A percentile compares a stretch with the other conserved stretches of the same genome.
Evolutionary conservation across 768 basidiomycete species (phyloP).

Genomic region (Wakefieldia striispora): DNA sequence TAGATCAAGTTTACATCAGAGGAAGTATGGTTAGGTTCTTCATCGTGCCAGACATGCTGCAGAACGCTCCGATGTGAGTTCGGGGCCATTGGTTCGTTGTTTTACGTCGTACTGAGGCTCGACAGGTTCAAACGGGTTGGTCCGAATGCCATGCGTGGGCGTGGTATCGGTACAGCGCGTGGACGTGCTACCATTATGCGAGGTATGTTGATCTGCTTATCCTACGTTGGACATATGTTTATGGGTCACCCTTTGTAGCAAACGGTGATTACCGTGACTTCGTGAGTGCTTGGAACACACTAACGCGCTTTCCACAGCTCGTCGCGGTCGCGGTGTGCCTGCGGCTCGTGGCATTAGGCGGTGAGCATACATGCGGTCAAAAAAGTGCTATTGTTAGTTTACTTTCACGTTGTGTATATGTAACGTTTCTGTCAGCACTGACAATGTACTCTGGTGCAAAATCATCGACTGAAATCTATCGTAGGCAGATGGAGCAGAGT

Average conservation of each 20-base stretch:
- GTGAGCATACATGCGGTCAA: constrained; percentile 36
- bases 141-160: constrained; percentile 96
- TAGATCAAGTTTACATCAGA: constrained; percentile 98
- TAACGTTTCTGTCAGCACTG: constrained; percentile 12
- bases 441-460: constrained; percentile 2
- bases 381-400: constrained; percentile 13
- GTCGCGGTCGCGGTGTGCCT: constrained; percentile 82
- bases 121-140: constrained; percentile 98
- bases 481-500: neutral
- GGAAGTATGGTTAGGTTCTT: constrained; percentile 99
- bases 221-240: constrained; percentile 10
- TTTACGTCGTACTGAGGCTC: constrained; percentile 6
- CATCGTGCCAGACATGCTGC: constrained; percentile 98
- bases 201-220: constrained; percentile 52
- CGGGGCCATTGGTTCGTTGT: neutral
- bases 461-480: neutral
- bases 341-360: constrained; percentile 78
- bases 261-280: constrained; percentile 54
- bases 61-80: constrained; percentile 96
- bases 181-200: constrained; percentile 98
- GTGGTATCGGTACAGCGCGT: constrained; percentile 98
- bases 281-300: constrained; percentile 9
- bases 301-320: constrained; percentile 48
- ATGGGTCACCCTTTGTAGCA: constrained; percentile 44
- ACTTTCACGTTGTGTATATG: constrained; percentile 12